Conservation (phyloP, 495 filamentous ascomycete genomes). For the Penicillium waksmanii region DNA sequence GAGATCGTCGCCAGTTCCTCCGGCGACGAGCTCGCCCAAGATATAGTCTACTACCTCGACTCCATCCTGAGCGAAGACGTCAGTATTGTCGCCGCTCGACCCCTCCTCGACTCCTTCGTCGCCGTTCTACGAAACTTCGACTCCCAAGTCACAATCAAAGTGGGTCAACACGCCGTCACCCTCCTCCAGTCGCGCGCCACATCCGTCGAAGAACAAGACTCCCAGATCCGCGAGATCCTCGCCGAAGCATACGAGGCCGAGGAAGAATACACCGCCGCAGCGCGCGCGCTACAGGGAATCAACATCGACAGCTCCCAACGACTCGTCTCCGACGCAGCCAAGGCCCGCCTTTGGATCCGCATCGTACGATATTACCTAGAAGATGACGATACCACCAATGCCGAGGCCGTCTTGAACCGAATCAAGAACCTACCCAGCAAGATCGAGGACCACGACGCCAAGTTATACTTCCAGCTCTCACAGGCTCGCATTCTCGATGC, state of each 20-base stretch:
- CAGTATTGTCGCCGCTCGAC: conserved; percentile 75
- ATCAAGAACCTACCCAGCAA: conserved; percentile 88
- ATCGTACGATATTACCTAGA: conserved; percentile 95
- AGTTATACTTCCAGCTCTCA: conserved; percentile 84
- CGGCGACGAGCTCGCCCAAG: conserved; percentile 57
- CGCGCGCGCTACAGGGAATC: conserved; percentile 78
- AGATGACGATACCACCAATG: conserved; percentile 85
- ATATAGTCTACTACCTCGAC: conserved; percentile 71
- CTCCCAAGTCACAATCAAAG: conserved; percentile 66
- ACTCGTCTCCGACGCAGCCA: conserved; percentile 74
- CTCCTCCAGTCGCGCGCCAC: conserved; percentile 66
- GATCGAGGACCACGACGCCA: conserved; percentile 69
- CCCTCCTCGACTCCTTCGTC: conserved; percentile 71
- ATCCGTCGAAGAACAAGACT: conserved; percentile 85
- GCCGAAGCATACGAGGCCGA: conserved; percentile 81
- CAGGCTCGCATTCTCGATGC: conserved; percentile 93
- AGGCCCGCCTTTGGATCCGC: conserved; percentile 83
- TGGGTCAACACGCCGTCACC: conserved; percentile 68
- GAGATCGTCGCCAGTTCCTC: conserved; percentile 61
- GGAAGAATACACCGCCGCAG: conserved; percentile 80
- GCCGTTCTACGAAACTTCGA: conserved; percentile 57
- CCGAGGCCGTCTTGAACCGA: conserved; percentile 86
- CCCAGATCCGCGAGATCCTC: conserved; percentile 74
- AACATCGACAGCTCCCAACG: conserved; percentile 87
- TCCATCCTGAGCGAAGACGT: conserved; percentile 68